Conservation (phyloP, 2,329 filamentous ascomycete genomes). For the Botrytis cinerea region DNA sequence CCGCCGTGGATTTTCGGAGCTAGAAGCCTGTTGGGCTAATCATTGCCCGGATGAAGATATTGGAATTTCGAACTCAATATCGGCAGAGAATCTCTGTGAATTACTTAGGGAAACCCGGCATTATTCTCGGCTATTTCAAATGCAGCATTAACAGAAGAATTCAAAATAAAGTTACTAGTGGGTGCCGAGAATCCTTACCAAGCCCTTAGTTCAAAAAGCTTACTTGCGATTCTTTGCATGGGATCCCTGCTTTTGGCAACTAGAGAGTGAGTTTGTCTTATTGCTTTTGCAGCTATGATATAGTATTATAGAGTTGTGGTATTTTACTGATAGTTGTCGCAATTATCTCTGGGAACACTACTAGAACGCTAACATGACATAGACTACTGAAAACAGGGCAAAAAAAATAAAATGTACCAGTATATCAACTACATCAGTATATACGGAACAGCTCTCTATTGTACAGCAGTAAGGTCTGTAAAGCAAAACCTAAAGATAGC, state of each 20-base stretch:
- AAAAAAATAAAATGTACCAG: too few relatives aligned
- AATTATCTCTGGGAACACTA: background rate
- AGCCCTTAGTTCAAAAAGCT: rapidly evolving
- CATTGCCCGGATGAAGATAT: background rate
- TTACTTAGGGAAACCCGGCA: background rate
- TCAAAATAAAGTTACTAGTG: background rate
- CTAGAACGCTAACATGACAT: background rate
- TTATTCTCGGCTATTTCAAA: background rate
- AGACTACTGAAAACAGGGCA: background rate
- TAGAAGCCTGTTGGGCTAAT: background rate
- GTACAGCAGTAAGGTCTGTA: background rate
- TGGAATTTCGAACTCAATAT: background rate
- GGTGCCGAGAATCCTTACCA: too few relatives aligned
- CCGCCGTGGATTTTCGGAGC: background rate
- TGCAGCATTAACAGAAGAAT: background rate
- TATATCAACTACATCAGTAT: background rate
- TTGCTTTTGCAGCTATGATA: background rate
- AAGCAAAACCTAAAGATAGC: background rate
- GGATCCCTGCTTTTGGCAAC: rapidly evolving
- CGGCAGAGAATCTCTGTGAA: background rate
- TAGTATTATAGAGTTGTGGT: rapidly evolving
- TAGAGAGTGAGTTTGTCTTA: background rate
- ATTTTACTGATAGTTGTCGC: background rate
- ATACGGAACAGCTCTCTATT: background rate
- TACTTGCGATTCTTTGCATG: background rate